Percentiles rank a stretch among this genome's conserved stretches.
Evolutionary conservation across 2,329 filamentous ascomycete genomes (phyloP).

Genomic region (Ophiostoma sp.): DNA sequence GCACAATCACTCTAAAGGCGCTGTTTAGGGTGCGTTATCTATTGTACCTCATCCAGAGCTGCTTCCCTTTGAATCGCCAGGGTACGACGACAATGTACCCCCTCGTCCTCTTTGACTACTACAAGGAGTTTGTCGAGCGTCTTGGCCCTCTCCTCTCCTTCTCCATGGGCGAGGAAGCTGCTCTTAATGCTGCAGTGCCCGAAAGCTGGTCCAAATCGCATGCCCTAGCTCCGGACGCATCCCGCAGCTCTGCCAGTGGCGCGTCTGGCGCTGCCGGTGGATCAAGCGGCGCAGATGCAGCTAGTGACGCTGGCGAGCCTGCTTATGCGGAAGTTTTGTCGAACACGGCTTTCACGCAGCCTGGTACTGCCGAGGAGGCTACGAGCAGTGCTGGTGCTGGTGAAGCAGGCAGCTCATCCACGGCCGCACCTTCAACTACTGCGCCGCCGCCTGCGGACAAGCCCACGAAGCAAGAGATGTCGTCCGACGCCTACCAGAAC

Average conservation of each 20-base stretch:
- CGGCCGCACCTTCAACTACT: background rate
- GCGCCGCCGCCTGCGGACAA: slow-evolving; percentile 37
- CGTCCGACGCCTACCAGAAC: slow-evolving; percentile 60
- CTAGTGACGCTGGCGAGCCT: slow-evolving; percentile 23
- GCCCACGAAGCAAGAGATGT: slow-evolving; percentile 47
- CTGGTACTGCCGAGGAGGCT: slow-evolving; percentile 29
- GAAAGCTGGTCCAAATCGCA: slow-evolving; percentile 57
- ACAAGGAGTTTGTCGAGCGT: slow-evolving; percentile 69
- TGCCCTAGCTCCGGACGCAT: slow-evolving; percentile 14
- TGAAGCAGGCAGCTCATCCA: background rate
- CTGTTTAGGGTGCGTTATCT: slow-evolving; percentile 76
- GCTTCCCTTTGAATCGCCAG: slow-evolving; percentile 69
- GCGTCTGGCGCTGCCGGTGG: background rate
- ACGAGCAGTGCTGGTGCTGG: background rate
- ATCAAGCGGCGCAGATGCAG: background rate
- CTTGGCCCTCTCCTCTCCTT: slow-evolving; percentile 77
- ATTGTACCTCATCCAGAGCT: slow-evolving; percentile 70
- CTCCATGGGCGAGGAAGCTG: slow-evolving; percentile 81
- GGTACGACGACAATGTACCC: slow-evolving; percentile 66
- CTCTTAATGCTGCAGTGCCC: slow-evolving; percentile 72
- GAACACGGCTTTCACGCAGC: slow-evolving; percentile 28
- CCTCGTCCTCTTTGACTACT: slow-evolving; percentile 83
- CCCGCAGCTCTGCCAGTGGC: background rate
- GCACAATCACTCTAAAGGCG: slow-evolving; percentile 77
- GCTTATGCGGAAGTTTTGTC: slow-evolving; percentile 23